Percentiles rank a stretch among this genome's conserved stretches.
Evolutionary conservation across 2,329 filamentous ascomycete genomes (phyloP).

Genomic region (Bipolaris gigantea): DNA sequence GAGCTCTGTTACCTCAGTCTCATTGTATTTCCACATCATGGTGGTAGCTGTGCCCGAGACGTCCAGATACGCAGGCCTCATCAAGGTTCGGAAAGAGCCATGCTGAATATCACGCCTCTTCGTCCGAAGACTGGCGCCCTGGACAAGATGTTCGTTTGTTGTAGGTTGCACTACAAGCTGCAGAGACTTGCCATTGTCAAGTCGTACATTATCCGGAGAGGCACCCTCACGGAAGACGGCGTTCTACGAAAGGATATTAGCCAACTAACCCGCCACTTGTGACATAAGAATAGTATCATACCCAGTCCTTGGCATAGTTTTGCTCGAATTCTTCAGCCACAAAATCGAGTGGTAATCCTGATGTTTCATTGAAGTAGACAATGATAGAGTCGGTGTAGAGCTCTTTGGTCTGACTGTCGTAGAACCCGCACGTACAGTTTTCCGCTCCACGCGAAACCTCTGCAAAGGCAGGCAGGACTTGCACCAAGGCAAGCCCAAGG

Average conservation of each 20-base stretch:
- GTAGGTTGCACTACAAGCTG: conserved; percentile 41
- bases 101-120: conserved; percentile 52
- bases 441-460: conserved; percentile 21
- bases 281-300: background rate
- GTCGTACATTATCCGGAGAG: conserved; percentile 44
- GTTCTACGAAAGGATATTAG: conserved; percentile 28
- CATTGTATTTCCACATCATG: conserved; percentile 52
- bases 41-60: conserved; percentile 49
- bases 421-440: conserved; percentile 53
- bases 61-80: conserved; percentile 46
- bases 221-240: conserved; percentile 50
- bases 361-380: conserved; percentile 56
- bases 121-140: conserved; percentile 49
- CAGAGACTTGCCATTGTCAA: conserved; percentile 41
- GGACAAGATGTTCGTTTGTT: conserved; percentile 46
- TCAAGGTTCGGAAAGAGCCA: conserved; percentile 51
- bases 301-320: conserved; percentile 52
- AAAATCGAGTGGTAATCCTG: conserved; percentile 42
- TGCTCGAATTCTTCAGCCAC: conserved; percentile 47
- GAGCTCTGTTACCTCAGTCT: conserved; percentile 48
- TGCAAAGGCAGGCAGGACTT: conserved; percentile 17
- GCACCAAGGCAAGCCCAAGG: conserved; percentile 19
- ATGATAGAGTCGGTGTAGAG: conserved; percentile 54
- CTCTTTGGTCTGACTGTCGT: conserved; percentile 43
- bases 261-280: background rate